Evolutionary conservation across 176 grass and related monocot species (phyloP).

Genomic region (Rhynchospora pubera): DNA sequence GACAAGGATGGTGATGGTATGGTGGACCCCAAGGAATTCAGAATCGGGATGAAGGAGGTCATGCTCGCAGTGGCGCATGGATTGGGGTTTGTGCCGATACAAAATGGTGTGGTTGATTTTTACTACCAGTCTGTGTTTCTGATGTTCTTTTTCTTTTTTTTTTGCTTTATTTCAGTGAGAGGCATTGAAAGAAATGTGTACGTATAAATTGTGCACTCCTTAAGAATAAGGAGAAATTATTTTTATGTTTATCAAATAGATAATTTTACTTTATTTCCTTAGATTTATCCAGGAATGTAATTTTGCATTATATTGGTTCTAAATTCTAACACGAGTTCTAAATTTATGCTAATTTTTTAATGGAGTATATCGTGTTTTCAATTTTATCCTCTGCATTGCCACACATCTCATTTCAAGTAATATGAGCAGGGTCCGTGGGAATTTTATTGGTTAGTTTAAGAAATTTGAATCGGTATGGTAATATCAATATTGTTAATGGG

Average conservation of each 20-base stretch:
- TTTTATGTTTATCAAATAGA: neutral
- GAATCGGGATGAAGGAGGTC: constrained; percentile 74
- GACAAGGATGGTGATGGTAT: constrained; percentile 60
- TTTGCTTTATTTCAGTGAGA: too few relatives aligned
- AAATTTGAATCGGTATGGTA: too few relatives aligned
- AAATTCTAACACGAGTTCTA: neutral
- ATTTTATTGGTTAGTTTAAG: too few relatives aligned
- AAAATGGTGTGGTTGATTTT: constrained; percentile 35
- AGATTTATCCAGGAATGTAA: neutral
- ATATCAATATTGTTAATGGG: too few relatives aligned
- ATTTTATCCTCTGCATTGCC: neutral
- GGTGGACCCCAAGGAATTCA: constrained; percentile 55
- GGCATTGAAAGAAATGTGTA: neutral
- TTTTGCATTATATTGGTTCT: neutral
- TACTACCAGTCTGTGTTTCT: constrained; percentile 8
- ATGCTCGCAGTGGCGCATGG: constrained; percentile 77
- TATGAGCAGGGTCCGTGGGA: too few relatives aligned
- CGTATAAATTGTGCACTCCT: neutral
- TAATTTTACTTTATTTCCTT: neutral
- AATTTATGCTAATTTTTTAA: neutral
- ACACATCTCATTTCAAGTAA: too few relatives aligned
- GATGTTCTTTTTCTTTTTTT: neutral
- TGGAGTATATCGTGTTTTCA: neutral
- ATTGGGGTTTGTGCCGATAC: constrained; percentile 49
- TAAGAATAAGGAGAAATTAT: neutral